phyloP scores from a whole-genome alignment of 257 asterid species.

The Leptodermis oblonga region DNA sequence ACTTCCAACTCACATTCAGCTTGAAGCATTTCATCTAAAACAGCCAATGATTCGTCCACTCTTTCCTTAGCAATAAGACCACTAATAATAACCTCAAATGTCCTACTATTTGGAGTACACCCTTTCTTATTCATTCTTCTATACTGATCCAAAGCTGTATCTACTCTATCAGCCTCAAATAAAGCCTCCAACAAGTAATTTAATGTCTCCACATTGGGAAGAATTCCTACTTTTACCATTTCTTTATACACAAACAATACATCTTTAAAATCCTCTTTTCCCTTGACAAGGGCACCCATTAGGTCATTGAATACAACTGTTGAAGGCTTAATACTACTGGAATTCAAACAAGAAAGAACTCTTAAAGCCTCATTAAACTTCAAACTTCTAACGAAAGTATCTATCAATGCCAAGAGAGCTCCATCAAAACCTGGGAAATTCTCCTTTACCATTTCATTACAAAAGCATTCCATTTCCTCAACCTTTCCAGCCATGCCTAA shows the following conservation, averaged over 20 bases:
- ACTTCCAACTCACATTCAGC: conserved; percentile 43
- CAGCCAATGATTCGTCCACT: conserved; percentile 43
- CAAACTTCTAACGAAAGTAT: conserved; percentile 43
- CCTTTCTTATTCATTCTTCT: conserved; percentile 69
- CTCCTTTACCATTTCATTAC: conserved; percentile 60
- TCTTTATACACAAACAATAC: conserved; percentile 82
- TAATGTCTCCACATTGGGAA: conserved; percentile 57
- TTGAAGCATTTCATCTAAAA: conserved; percentile 58
- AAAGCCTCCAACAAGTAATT: conserved; percentile 70
- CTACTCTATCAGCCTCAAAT: conserved; percentile 58
- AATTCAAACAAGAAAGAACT: conserved; percentile 57
- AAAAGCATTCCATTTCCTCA: conserved; percentile 69
- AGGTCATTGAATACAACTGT: conserved; percentile 41
- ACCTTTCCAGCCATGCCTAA: conserved; percentile 68
- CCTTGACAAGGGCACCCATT: conserved; percentile 56
- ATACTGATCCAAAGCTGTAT: conserved; percentile 63
- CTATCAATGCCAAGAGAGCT: conserved; percentile 46
- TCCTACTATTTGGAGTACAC: conserved; percentile 58
- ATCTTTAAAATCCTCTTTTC: conserved; percentile 57
- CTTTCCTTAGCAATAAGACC: conserved; percentile 53
- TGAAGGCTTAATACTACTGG: conserved; percentile 46
- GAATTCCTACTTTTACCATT: conserved; percentile 67
- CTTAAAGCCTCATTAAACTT: conserved; percentile 65
- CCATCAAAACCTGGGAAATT: conserved; percentile 46
- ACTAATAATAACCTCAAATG: conserved; percentile 59